These are phyloP conservation scores for Helicocarpus griseus DNA, from an alignment of 2,329 filamentous ascomycete genomes.

Conservation along the genomic window DNA sequence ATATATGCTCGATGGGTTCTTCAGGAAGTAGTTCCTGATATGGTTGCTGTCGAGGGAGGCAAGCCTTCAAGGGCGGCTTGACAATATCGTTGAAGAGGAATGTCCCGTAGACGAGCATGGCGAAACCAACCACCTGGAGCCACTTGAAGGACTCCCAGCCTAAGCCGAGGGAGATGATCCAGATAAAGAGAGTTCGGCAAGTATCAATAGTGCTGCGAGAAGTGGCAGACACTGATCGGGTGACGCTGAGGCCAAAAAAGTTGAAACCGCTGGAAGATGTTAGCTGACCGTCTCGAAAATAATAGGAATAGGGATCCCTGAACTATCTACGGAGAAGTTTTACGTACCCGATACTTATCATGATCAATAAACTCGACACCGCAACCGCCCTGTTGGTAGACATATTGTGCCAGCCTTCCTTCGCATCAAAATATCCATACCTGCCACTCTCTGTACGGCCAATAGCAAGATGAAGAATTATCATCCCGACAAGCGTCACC, in stretches of 20 bases:
- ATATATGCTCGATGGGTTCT: conserved; percentile 68
- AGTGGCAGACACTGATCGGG: conserved; percentile 78
- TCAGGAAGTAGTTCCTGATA: conserved; percentile 57
- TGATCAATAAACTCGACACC: conserved; percentile 75
- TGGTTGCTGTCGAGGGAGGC: conserved; percentile 41
- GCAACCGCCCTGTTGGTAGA: conserved; percentile 60
- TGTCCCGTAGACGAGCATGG: conserved; percentile 84
- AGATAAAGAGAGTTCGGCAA: conserved; percentile 94
- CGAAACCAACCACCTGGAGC: conserved; percentile 86
- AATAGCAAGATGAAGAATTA: conserved; percentile 66
- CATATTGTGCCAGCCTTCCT: conserved; percentile 76
- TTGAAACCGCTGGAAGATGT: conserved; percentile 68
- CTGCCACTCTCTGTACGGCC: conserved; percentile 64
- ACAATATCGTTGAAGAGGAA: conserved; percentile 94
- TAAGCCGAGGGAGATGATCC: conserved; percentile 84
- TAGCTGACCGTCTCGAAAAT: background rate
- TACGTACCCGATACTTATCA: conserved; percentile 90
- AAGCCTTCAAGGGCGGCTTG: conserved; percentile 65
- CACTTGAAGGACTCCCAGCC: conserved; percentile 98
- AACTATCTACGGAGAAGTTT: background rate
- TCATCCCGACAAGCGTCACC: conserved; percentile 69
- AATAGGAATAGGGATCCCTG: background rate
- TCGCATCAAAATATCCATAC: conserved; percentile 82
- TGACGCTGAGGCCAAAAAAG: conserved; percentile 94
- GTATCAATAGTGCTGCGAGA: conserved; percentile 95